Conservation (phyloP, 1,139 yeast species). For the Yamadazyma diddensiae region DNA sequence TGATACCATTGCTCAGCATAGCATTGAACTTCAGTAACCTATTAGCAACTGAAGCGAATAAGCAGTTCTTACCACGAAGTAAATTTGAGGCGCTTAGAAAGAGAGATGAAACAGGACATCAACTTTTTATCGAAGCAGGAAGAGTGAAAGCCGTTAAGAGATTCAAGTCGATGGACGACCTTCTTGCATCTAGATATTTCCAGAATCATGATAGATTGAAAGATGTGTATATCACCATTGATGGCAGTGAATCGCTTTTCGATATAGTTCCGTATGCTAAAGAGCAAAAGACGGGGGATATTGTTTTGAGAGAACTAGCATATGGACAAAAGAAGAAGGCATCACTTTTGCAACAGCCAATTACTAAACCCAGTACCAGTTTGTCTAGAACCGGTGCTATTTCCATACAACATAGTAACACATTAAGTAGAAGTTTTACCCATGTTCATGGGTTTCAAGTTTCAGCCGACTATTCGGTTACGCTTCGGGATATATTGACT, state of each 20-base stretch:
- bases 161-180: conserved; percentile 7
- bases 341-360: conserved; percentile 6
- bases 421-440: conserved; percentile 3
- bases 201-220: conserved; percentile 6
- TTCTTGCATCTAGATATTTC: conserved; percentile 9
- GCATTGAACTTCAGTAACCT: too few relatives aligned
- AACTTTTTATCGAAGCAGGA: too few relatives aligned
- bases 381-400: conserved; percentile 3
- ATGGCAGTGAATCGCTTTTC: conserved; percentile 3
- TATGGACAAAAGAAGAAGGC: conserved; percentile 7
- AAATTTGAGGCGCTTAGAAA: too few relatives aligned
- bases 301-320: conserved; percentile 5
- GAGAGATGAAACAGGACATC: too few relatives aligned
- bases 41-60: too few relatives aligned
- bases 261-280: conserved; percentile 7
- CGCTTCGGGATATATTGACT: conserved; percentile 4
- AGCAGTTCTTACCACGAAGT: too few relatives aligned
- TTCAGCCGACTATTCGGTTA: conserved; percentile 2
- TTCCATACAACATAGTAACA: conserved; percentile 6
- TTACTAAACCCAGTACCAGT: conserved; percentile 10
- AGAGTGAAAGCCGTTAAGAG: too few relatives aligned
- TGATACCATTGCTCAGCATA: too few relatives aligned
- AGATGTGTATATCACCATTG: conserved; percentile 6
- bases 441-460: conserved; percentile 7
- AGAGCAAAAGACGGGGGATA: conserved; percentile 2